A percentile compares a stretch with the other conserved stretches of the same genome.
Conservation (phyloP, 306 rosid genomes). For the Geum urbanum region DNA sequence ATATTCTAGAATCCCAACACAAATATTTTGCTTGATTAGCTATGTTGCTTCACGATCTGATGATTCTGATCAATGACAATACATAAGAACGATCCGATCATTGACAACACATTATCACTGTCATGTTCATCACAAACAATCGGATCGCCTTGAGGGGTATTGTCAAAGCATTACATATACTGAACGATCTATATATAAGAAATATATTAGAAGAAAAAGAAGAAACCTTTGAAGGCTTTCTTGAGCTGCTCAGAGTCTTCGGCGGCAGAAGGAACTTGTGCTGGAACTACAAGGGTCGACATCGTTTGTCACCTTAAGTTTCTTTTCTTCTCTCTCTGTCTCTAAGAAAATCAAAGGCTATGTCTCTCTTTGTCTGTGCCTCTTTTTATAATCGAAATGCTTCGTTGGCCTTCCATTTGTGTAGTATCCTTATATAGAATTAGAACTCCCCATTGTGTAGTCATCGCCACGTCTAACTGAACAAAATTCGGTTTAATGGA, state of each 20-base stretch:
- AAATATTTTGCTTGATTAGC: too few relatives aligned
- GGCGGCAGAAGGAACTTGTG: constrained; percentile 56
- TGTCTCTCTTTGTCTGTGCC: background rate
- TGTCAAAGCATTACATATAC: background rate
- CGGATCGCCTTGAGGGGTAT: background rate
- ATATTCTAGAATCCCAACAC: too few relatives aligned
- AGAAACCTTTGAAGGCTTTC: constrained; percentile 70
- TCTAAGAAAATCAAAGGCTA: background rate
- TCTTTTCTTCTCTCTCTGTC: background rate
- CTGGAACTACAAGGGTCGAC: constrained; percentile 65
- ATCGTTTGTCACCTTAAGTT: constrained; percentile 23
- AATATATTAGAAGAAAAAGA: background rate
- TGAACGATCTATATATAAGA: background rate
- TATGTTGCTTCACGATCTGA: too few relatives aligned
- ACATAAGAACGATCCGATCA: background rate
- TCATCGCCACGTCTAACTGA: too few relatives aligned
- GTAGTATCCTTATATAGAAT: background rate
- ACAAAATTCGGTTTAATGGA: too few relatives aligned
- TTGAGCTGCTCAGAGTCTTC: constrained; percentile 80
- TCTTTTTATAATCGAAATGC: background rate
- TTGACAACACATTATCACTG: background rate
- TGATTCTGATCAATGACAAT: background rate
- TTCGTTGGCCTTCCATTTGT: background rate
- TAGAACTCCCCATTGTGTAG: background rate
- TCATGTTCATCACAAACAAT: background rate